Percentiles rank a stretch among this genome's conserved stretches.
phyloP scores from a whole-genome alignment of 371 early-diverging fungal species.

The Lichtheimia corymbifera region DNA sequence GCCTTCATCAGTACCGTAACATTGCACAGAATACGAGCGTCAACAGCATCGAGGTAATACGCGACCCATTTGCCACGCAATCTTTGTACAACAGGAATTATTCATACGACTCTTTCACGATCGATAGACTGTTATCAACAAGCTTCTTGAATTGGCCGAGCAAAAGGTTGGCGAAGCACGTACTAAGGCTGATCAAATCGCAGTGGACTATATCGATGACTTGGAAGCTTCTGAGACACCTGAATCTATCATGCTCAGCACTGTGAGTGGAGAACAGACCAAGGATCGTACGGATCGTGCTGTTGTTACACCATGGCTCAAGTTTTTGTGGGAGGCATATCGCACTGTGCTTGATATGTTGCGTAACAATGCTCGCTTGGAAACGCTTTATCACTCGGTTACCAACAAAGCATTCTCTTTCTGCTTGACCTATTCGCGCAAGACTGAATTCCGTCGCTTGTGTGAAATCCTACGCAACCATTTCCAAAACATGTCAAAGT shows the following conservation, averaged over 20 bases:
- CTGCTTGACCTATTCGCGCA: slow-evolving; percentile 92
- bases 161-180: slow-evolving; percentile 90
- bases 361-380: slow-evolving; percentile 94
- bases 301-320: slow-evolving; percentile 97
- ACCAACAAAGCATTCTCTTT: slow-evolving; percentile 94
- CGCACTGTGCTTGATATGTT: slow-evolving; percentile 94
- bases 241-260: slow-evolving; percentile 92
- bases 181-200: slow-evolving; percentile 87
- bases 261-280: slow-evolving; percentile 91
- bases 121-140: slow-evolving; percentile 74
- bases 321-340: slow-evolving; percentile 98
- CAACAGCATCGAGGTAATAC: slow-evolving; percentile 79
- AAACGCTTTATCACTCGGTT: slow-evolving; percentile 89
- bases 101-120: not conserved
- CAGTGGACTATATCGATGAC: slow-evolving; percentile 85
- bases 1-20: slow-evolving; percentile 95
- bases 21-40: slow-evolving; percentile 94
- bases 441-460: slow-evolving; percentile 97
- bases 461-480: slow-evolving; percentile 96
- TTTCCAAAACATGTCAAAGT: slow-evolving; percentile 87
- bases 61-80: not conserved
- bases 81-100: not conserved
- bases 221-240: slow-evolving; percentile 96
- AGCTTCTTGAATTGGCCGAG: slow-evolving; percentile 86
- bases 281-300: slow-evolving; percentile 96